phyloP scores from a whole-genome alignment of 2,329 filamentous ascomycete species.

The Triangularia verruculosa region DNA sequence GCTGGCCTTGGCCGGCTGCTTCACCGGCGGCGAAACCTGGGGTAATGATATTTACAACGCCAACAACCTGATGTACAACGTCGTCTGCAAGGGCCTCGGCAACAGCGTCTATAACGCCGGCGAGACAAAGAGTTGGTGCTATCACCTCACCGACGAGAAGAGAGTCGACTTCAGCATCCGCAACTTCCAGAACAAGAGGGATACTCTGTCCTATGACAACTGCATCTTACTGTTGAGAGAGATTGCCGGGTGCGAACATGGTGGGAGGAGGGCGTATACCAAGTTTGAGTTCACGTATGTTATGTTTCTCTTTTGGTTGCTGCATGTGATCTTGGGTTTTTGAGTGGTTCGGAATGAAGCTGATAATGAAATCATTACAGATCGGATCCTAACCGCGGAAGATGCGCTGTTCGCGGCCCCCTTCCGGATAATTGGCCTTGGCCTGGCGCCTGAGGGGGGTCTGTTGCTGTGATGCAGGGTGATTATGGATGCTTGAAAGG shows the following conservation, averaged over 20 bases:
- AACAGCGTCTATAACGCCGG: background rate
- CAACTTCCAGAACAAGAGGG: background rate
- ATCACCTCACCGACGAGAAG: background rate
- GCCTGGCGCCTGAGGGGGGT: no score
- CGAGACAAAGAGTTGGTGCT: background rate
- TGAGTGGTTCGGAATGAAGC: background rate
- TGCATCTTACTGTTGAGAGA: background rate
- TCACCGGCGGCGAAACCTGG: background rate
- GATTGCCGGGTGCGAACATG: background rate
- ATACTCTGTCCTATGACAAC: background rate
- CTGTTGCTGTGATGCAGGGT: no score
- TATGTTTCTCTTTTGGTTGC: background rate
- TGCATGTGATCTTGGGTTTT: background rate
- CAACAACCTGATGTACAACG: background rate
- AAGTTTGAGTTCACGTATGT: background rate
- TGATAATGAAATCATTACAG: background rate
- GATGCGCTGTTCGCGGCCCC: background rate
- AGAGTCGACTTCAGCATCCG: background rate
- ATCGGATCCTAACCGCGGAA: background rate
- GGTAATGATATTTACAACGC: background rate
- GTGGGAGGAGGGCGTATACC: background rate
- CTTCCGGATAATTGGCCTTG: background rate
- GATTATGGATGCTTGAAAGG: no score
- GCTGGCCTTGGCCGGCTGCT: background rate
- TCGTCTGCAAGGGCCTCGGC: background rate